These are phyloP conservation scores for Acanthamoeba sp. DNA, from an alignment of 208 protist species.

Conservation along the genomic window DNA sequence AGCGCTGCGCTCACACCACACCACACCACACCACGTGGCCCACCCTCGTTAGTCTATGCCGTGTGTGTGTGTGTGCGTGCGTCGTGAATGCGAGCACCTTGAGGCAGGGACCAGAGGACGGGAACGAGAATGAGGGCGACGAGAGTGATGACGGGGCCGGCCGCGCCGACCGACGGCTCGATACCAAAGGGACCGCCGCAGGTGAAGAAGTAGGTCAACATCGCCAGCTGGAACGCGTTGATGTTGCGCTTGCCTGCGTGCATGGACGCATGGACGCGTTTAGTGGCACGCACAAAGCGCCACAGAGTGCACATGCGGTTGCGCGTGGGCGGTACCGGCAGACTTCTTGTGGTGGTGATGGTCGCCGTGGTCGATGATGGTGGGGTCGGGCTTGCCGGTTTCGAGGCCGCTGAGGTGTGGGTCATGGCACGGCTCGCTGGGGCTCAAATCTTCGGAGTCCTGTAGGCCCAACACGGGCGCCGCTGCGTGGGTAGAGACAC, in stretches of 20 bases:
- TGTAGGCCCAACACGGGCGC: not conserved
- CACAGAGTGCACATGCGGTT: no score
- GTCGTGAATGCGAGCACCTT: not conserved
- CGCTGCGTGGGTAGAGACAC: no score
- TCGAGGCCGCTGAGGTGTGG: slow-evolving; percentile 5
- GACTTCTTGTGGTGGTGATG: slow-evolving; percentile 13
- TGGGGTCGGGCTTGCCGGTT: slow-evolving; percentile 13
- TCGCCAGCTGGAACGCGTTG: not conserved
- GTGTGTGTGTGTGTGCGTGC: no score
- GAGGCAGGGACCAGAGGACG: slow-evolving; percentile 36
- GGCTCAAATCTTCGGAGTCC: not conserved
- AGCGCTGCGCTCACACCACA: not conserved
- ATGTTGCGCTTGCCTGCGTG: slow-evolving; percentile 50
- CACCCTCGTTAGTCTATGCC: not conserved
- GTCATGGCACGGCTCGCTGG: not conserved
- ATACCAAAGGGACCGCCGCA: slow-evolving; percentile 49
- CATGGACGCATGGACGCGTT: not conserved
- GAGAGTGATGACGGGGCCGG: slow-evolving; percentile 9
- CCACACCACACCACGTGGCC: no score
- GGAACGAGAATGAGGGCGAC: slow-evolving; percentile 13
- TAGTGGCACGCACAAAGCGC: not conserved
- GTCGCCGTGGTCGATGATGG: not conserved
- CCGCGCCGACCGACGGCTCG: slow-evolving; percentile 10
- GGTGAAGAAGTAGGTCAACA: slow-evolving; percentile 42
- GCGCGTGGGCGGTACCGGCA: no score